Conservation (phyloP, 2,329 filamentous ascomycete species). For the Colletotrichum zoysiae region DNA sequence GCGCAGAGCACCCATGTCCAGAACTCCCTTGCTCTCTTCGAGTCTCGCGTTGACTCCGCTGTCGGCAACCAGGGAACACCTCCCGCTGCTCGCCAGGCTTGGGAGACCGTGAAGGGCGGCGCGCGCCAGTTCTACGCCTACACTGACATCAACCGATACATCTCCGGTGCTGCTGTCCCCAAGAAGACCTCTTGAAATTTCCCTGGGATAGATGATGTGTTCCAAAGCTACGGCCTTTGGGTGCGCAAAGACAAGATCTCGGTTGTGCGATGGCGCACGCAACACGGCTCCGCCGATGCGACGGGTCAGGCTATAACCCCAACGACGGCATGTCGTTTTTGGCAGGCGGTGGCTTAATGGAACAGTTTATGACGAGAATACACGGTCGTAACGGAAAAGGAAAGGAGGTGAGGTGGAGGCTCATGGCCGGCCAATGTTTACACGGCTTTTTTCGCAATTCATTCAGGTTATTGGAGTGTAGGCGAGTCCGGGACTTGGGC, state of each 20-base stretch:
- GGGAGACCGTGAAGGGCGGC: conserved; percentile 82
- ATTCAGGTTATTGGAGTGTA: conserved; percentile 41
- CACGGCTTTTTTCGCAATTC: conserved; percentile 36
- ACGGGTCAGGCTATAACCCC: conserved; percentile 35
- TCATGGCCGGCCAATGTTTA: conserved; percentile 33
- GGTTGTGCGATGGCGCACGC: conserved; percentile 1
- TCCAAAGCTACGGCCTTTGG: neutral
- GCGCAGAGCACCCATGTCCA: conserved; percentile 95
- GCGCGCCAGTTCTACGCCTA: conserved; percentile 81
- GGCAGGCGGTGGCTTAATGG: conserved; percentile 13
- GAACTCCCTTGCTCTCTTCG: conserved; percentile 78
- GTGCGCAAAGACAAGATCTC: neutral
- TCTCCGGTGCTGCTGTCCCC: conserved; percentile 67
- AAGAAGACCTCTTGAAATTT: conserved; percentile 58
- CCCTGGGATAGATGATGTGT: neutral
- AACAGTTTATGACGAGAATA: conserved; percentile 19
- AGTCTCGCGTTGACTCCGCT: conserved; percentile 82
- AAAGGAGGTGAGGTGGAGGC: conserved; percentile 14
- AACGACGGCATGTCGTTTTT: conserved; percentile 25
- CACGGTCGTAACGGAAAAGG: conserved; percentile 31
- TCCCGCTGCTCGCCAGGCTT: conserved; percentile 81
- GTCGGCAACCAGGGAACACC: conserved; percentile 90
- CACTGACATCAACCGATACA: conserved; percentile 83
- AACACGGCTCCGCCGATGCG: conserved; percentile 30
- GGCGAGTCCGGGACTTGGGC: conserved; percentile 38